Percentiles rank a stretch among this genome's conserved stretches.
phyloP scores from a whole-genome alignment of 2,329 filamentous ascomycete species.

The Myriosclerotinia curreyana region DNA sequence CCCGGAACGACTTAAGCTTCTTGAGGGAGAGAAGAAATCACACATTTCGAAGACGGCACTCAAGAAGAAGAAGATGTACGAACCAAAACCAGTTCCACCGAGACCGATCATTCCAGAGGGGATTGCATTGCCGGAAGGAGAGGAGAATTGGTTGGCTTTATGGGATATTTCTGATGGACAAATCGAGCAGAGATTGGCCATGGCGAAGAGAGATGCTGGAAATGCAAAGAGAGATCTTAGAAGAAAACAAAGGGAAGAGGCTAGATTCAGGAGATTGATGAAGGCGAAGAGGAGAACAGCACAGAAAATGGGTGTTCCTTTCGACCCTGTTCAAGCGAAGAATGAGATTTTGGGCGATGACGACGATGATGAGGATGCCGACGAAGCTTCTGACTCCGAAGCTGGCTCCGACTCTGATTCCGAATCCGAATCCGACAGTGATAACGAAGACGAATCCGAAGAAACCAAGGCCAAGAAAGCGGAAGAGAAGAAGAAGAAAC shows the following conservation, averaged over 20 bases:
- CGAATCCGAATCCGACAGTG: neutral
- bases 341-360: conserved; percentile 29
- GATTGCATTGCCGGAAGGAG: conserved; percentile 34
- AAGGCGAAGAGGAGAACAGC: conserved; percentile 33
- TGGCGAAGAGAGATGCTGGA: conserved; percentile 29
- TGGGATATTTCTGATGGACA: conserved; percentile 40
- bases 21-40: conserved; percentile 26
- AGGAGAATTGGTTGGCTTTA: conserved; percentile 38
- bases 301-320: conserved; percentile 29
- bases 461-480: conserved; percentile 9
- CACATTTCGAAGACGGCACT: conserved; percentile 25
- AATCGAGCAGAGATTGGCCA: conserved; percentile 32
- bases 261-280: conserved; percentile 35
- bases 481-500: conserved; percentile 20
- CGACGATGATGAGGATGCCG: conserved; percentile 21
- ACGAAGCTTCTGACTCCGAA: conserved; percentile 20
- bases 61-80: conserved; percentile 21
- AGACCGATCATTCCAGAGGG: conserved; percentile 36
- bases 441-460: conserved; percentile 2
- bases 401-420: conserved; percentile 20
- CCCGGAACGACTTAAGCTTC: conserved; percentile 16
- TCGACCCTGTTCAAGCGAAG: conserved; percentile 31
- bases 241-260: conserved; percentile 31
- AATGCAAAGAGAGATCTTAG: conserved; percentile 27
- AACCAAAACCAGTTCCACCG: conserved; percentile 26